Evolutionary conservation across 225 moss, liverwort and hornwort species (phyloP), one percentile per base, ranked within the genome.

Genomic region (Bryoerythrophyllum caledonicum): DNA sequence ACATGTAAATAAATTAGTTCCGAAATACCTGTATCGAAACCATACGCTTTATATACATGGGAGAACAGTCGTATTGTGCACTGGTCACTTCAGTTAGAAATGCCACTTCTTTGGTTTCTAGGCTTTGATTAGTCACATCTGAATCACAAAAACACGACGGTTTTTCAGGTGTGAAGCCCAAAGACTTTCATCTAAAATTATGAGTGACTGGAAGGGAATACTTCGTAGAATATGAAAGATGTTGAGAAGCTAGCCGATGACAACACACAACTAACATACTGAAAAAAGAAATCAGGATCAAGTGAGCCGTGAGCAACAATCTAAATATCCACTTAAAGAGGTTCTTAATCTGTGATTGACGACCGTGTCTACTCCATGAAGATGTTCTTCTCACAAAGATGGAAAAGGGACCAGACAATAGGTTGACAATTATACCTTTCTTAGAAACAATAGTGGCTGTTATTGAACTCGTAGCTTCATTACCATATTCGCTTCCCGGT

Each of bases 21-120:
- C 16, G 58, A 53, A 46, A 11, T 80, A 96, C 94, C 92, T 90
- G 80, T 60, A 96, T 65, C 30, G 94, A 80, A 63, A 96, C 85
- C 35, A 83, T 79, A 67, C 68, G 60, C 73, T 82, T 92, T 30
- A 96, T 81, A 79, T 81, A 94, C 10, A 71, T 40, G 16, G 86
- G 86, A 43, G 84, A 81, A 43, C 73, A 89, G 59, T 86, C 81
- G 68, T 86, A 96, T 74, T 91, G 88, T 63, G 80, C 89, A 61
- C 60, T 71, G 5, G 84, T 81, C 32, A 94, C 85, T 63, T 81
- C 80, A 66, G 73, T 74, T 60, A 94, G 67, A 48, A 85, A 78
- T 24, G 82, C 37, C 68, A 79, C 57, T 74, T 78, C 71, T 78
- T 70, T 70, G 60, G 67, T 64, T 63, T 65, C 81, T 61, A 65